phyloP scores from a whole-genome alignment of 169 alveolate species.

The Eimeria tenella region DNA sequence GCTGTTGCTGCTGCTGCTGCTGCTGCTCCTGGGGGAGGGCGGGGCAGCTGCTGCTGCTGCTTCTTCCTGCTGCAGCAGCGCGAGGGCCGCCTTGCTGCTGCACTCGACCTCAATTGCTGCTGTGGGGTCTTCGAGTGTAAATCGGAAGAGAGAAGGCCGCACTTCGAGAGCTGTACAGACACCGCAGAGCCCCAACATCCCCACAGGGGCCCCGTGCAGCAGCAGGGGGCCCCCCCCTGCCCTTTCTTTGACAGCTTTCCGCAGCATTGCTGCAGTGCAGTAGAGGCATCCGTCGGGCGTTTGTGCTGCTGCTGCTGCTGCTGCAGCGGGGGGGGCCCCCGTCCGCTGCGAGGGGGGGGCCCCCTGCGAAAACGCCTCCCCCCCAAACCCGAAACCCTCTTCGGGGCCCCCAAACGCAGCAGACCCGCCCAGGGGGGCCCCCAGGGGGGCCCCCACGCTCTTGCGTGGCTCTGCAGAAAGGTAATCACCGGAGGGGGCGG shows the following conservation, averaged over 20 bases:
- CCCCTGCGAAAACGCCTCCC: background rate
- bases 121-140: slow-evolving; percentile 41
- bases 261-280: background rate
- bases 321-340: background rate
- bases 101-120: slow-evolving; percentile 38
- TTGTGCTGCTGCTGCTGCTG: background rate
- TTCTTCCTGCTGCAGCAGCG: background rate
- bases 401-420: slow-evolving; percentile 1
- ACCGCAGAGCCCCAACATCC: slow-evolving; percentile 58
- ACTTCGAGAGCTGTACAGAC: slow-evolving; percentile 2
- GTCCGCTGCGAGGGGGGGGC: background rate
- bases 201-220: slow-evolving; percentile 37
- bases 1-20: background rate
- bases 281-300: slow-evolving; percentile 33
- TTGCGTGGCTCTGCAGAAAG: slow-evolving; percentile 19
- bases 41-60: background rate
- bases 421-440: background rate
- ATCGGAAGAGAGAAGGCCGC: slow-evolving; percentile 50
- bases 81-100: background rate
- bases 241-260: background rate
- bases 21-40: background rate
- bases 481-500: background rate
- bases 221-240: slow-evolving; percentile 23
- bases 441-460: slow-evolving; percentile 6
- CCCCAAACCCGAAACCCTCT: background rate